Conservation (phyloP, 2,329 filamentous ascomycete genomes). For the Tolypocladium endophyticum region DNA sequence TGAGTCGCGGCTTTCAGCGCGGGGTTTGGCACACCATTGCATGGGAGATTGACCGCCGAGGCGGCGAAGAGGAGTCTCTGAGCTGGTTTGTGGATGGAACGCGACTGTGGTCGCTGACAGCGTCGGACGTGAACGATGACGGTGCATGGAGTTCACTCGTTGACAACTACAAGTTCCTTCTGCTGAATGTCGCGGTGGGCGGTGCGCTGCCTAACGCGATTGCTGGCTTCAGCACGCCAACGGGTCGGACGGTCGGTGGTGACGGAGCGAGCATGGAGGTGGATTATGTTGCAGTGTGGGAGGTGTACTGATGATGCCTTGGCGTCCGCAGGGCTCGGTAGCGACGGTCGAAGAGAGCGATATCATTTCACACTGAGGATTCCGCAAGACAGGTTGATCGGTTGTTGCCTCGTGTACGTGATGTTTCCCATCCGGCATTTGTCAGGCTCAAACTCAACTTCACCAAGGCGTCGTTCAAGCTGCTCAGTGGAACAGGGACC, state of each 20-base stretch:
- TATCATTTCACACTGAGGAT: neutral
- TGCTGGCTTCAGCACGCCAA: slow-evolving; percentile 21
- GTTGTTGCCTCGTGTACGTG: neutral
- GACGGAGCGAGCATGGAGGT: slow-evolving; percentile 23
- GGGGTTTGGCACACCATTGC: slow-evolving; percentile 22
- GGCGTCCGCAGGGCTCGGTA: neutral
- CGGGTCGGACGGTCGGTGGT: slow-evolving; percentile 19
- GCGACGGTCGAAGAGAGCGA: neutral
- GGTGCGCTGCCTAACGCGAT: slow-evolving; percentile 25
- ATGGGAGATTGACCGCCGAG: slow-evolving; percentile 21
- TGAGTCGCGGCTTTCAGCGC: slow-evolving; percentile 9
- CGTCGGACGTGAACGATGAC: slow-evolving; percentile 14
- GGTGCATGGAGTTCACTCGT: slow-evolving; percentile 20
- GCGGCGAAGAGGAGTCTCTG: slow-evolving; percentile 16
- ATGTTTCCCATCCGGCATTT: neutral
- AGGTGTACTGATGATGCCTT: neutral
- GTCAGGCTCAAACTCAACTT: neutral
- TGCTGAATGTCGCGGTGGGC: slow-evolving; percentile 30
- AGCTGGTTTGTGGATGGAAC: slow-evolving; percentile 23
- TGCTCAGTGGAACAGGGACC: no score
- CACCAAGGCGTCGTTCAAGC: no score
- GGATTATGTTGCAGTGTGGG: slow-evolving; percentile 27
- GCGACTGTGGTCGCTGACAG: slow-evolving; percentile 14
- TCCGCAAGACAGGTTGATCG: neutral
- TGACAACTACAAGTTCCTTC: slow-evolving; percentile 19